Percentiles rank a stretch among this genome's conserved stretches.
phyloP scores from a whole-genome alignment of 2,329 filamentous ascomycete species.

The Didymella glomerata region DNA sequence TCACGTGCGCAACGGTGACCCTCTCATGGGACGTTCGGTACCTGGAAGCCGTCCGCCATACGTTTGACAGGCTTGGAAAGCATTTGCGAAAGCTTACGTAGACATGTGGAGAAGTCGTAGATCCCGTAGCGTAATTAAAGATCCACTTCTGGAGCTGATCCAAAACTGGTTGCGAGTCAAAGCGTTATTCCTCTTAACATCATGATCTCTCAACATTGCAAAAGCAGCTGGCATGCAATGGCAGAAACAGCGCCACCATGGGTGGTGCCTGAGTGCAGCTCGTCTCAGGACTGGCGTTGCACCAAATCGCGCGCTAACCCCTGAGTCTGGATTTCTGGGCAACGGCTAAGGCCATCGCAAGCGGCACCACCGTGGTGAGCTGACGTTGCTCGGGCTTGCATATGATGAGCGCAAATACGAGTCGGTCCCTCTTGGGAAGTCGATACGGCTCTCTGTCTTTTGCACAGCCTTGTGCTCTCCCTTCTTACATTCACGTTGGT shows the following conservation, averaged over 20 bases:
- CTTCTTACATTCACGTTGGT: not conserved
- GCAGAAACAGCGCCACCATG: conserved; percentile 10
- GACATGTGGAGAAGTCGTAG: conserved; percentile 15
- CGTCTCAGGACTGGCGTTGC: conserved; percentile 16
- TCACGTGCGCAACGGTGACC: conserved; percentile 4
- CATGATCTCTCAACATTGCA: conserved; percentile 11
- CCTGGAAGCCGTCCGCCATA: not conserved
- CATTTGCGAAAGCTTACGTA: conserved; percentile 15
- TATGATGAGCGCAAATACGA: conserved; percentile 20
- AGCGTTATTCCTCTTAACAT: conserved; percentile 5
- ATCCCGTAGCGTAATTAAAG: conserved; percentile 17
- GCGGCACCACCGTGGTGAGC: conserved; percentile 18
- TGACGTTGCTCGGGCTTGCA: conserved; percentile 22
- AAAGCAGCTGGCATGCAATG: conserved; percentile 7
- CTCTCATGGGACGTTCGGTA: conserved; percentile 3
- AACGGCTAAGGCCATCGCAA: conserved; percentile 14
- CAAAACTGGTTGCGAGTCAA: conserved; percentile 5
- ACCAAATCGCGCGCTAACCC: conserved; percentile 12
- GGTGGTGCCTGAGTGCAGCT: conserved; percentile 10
- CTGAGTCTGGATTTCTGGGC: conserved; percentile 12
- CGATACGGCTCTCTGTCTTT: conserved; percentile 6
- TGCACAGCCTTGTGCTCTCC: conserved; percentile 7
- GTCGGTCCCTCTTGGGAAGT: conserved; percentile 6
- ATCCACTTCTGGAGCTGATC: conserved; percentile 8
- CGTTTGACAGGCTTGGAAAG: conserved; percentile 8